Percentiles rank a stretch among this genome's conserved stretches.
Evolutionary conservation across 495 filamentous ascomycete genomes (phyloP).

Genomic region (Talaromyces adpressus): DNA sequence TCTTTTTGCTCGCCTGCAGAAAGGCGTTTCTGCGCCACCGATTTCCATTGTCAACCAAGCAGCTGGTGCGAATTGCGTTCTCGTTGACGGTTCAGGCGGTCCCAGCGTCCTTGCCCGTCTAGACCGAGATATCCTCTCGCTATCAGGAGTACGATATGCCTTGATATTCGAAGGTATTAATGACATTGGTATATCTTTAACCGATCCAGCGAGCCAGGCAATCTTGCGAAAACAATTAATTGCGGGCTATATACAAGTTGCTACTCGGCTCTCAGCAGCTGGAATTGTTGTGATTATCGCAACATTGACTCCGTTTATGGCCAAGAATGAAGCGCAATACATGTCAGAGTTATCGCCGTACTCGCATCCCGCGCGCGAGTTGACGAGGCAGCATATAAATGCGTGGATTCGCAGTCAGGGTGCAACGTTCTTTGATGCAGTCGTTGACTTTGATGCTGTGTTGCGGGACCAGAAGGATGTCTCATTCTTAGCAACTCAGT

Average conservation of each 20-base stretch:
- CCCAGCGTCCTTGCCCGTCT: slow-evolving; percentile 54
- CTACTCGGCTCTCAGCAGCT: slow-evolving; percentile 44
- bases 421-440: not conserved
- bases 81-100: slow-evolving; percentile 51
- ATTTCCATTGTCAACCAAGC: slow-evolving; percentile 63
- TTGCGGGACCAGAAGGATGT: slow-evolving; percentile 44
- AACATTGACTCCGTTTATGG: slow-evolving; percentile 63
- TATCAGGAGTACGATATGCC: slow-evolving; percentile 50
- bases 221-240: slow-evolving; percentile 44
- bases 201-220: slow-evolving; percentile 40
- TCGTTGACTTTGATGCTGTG: slow-evolving; percentile 47
- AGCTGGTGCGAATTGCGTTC: slow-evolving; percentile 64
- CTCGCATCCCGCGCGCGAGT: slow-evolving; percentile 46
- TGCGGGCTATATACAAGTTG: slow-evolving; percentile 51
- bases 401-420: slow-evolving; percentile 53
- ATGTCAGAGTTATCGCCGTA: slow-evolving; percentile 34
- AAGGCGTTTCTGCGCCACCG: slow-evolving; percentile 31
- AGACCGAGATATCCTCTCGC: slow-evolving; percentile 55
- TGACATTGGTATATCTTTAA: slow-evolving; percentile 53
- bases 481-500: slow-evolving; percentile 38
- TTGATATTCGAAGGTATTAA: slow-evolving; percentile 73
- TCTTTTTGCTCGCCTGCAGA: slow-evolving; percentile 48
- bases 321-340: slow-evolving; percentile 10
- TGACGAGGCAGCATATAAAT: slow-evolving; percentile 53
- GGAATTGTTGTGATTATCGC: slow-evolving; percentile 54